Evolutionary conservation across 148 eudicot genomes (phyloP), one percentile per base, ranked within the genome.

Genomic region (Vaccinium myrtillus): DNA sequence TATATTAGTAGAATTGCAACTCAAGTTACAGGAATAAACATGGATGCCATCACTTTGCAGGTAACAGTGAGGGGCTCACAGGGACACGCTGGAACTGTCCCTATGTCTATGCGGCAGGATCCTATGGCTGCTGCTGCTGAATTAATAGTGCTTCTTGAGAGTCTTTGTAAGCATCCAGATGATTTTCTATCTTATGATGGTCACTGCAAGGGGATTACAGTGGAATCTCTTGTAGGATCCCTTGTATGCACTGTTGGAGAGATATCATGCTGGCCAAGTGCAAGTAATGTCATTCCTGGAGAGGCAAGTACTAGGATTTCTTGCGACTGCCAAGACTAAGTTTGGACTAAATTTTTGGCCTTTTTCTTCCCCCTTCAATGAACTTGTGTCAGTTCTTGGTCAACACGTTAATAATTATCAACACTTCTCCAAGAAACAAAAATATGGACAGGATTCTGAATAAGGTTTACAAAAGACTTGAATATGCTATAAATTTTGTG

Each of bases 211-310:
- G 86, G 88, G 61, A 82, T 86, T 78, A 65, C 85, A 0, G 90
- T 88, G 56, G 89, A 92, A 58, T 93, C 98, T 85, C 98, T 95
- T 76, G 84, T 87, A 23, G 95, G 96, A 82, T 97, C 99, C 65
- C 98, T 97, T 86, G 99, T 97, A 63, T 97, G 99, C 85, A 97
- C 99, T 84, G 99, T 97, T 80, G 99, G 99, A 81, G 98, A 97
- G 87, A 91, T 97, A 81, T 92, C 99, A 78, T 86, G 90, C 43
- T 97, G 99, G 99, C 99, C 99, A 76, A 97, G 99, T 85, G 99
- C 99, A 84, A 97, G 99, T 87, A 97, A 97, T 85, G 99, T 97
- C 80, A 97, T 97, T 84, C 98, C 99, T 3, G 98, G 98, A 80
- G 93, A 97, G 99, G 99, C 91, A 94, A 90, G 94, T 85, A 77